Conservation (phyloP, 805 yeast species). For the Lachancea lanzarotensis region DNA sequence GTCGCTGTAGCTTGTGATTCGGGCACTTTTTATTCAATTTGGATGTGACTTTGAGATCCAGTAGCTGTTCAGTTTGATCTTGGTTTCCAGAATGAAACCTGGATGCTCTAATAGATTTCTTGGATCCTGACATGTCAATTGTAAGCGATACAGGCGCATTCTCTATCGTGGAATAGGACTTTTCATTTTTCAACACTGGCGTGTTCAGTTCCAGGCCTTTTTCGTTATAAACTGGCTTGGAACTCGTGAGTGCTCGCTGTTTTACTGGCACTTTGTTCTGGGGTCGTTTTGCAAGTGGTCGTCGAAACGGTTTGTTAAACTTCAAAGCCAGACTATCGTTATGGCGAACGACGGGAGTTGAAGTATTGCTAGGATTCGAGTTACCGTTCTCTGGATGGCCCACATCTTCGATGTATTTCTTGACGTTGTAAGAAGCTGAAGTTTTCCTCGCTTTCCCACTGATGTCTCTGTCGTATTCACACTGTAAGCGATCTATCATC, state of each 20-base stretch:
- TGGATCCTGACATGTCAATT: not conserved
- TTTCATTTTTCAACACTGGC: not conserved
- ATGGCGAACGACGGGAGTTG: not conserved
- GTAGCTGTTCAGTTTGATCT: not conserved
- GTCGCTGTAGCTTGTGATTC: not conserved
- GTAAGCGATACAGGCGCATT: not conserved
- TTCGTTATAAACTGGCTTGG: too few relatives aligned
- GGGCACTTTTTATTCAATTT: not conserved
- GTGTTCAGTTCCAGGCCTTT: not conserved
- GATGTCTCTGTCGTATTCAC: constrained; percentile 7
- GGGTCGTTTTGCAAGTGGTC: constrained; percentile 12
- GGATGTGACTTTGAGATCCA: not conserved
- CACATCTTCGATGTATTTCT: not conserved
- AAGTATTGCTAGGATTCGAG: too few relatives aligned
- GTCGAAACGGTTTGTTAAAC: constrained; percentile 27
- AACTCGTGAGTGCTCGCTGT: not conserved
- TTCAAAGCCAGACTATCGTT: constrained; percentile 19
- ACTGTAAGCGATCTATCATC: constrained; percentile 15
- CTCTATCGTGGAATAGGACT: not conserved
- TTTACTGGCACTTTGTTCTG: not conserved
- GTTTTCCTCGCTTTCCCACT: constrained; percentile 1
- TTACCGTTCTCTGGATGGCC: too few relatives aligned
- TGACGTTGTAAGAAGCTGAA: constrained; percentile 8
- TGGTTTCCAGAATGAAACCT: not conserved
- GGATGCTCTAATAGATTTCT: not conserved